A percentile compares a stretch with the other conserved stretches of the same genome.
These are phyloP conservation scores for Gloeophyllum trabeum DNA, from an alignment of 768 basidiomycete genomes.

Conservation along the genomic window DNA sequence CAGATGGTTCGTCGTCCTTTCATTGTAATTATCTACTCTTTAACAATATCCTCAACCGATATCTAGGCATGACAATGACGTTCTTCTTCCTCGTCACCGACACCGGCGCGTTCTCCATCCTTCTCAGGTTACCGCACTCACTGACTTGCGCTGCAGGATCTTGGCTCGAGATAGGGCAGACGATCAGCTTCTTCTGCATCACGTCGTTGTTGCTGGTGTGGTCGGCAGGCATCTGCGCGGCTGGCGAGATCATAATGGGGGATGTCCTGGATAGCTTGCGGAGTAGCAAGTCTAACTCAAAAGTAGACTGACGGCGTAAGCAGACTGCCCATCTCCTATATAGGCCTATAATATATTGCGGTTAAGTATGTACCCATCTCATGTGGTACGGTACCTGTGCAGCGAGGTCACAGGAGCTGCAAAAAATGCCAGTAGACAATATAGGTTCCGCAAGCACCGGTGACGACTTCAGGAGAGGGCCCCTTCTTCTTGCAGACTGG, in stretches of 20 bases:
- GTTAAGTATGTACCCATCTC: no score
- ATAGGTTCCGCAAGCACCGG: no score
- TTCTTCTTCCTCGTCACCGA: conserved; percentile 83
- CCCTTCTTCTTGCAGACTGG: no score
- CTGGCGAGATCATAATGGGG: conserved; percentile 63
- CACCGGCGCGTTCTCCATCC: conserved; percentile 33
- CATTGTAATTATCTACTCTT: not conserved
- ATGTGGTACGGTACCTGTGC: no score
- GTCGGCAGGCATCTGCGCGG: conserved; percentile 65
- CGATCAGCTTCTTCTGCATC: conserved; percentile 82
- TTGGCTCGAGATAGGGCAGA: conserved; percentile 85
- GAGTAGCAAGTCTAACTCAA: not conserved
- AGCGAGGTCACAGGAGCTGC: no score
- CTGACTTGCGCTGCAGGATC: conserved; percentile 34
- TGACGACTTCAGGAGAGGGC: no score
- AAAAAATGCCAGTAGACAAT: no score
- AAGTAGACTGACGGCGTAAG: not conserved
- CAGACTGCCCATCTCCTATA: no score
- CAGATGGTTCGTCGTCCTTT: conserved; percentile 37
- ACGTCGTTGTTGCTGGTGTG: conserved; percentile 69
- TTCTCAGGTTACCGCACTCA: not conserved
- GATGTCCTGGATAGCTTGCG: conserved; percentile 3
- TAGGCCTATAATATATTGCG: no score
- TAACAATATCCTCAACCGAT: not conserved
- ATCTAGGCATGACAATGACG: conserved; percentile 64